A percentile compares a stretch with the other conserved stretches of the same genome.
These are phyloP conservation scores for Monosporascus sp. DNA, from an alignment of 2,329 filamentous ascomycete genomes.

Conservation along the genomic window DNA sequence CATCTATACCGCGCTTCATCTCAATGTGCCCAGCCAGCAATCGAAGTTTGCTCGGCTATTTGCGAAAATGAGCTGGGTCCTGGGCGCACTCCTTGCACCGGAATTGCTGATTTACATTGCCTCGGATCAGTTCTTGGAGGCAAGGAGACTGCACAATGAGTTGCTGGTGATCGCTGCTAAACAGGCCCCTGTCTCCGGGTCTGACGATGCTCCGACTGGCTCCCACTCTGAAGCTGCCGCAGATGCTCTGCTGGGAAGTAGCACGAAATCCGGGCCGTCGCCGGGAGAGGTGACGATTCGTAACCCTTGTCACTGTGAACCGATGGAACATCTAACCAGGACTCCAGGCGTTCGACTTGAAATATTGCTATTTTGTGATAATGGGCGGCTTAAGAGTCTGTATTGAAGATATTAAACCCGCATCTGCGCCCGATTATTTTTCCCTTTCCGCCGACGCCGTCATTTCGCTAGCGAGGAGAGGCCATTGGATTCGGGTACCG, in stretches of 20 bases:
- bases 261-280: no score
- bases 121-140: slow-evolving; percentile 11
- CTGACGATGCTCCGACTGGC: not conserved
- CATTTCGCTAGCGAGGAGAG: slow-evolving; percentile 2
- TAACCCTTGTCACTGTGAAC: no score
- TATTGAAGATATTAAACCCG: slow-evolving; percentile 1
- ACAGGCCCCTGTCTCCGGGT: not conserved
- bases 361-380: no score
- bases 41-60: slow-evolving; percentile 2
- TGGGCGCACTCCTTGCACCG: slow-evolving; percentile 25
- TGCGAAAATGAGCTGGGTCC: slow-evolving; percentile 24
- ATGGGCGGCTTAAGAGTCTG: not conserved
- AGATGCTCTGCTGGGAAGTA: no score
- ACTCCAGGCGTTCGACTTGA: no score
- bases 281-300: no score
- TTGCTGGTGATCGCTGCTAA: slow-evolving; percentile 17
- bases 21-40: slow-evolving; percentile 27
- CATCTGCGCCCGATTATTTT: not conserved
- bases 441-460: slow-evolving; percentile 4
- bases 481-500: not conserved
- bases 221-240: not conserved
- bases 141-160: not conserved
- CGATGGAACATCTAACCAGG: no score
- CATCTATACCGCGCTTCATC: slow-evolving; percentile 30
- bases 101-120: slow-evolving; percentile 26